Evolutionary conservation across 257 asterid species (phyloP).

Genomic region (Avicennia marina): DNA sequence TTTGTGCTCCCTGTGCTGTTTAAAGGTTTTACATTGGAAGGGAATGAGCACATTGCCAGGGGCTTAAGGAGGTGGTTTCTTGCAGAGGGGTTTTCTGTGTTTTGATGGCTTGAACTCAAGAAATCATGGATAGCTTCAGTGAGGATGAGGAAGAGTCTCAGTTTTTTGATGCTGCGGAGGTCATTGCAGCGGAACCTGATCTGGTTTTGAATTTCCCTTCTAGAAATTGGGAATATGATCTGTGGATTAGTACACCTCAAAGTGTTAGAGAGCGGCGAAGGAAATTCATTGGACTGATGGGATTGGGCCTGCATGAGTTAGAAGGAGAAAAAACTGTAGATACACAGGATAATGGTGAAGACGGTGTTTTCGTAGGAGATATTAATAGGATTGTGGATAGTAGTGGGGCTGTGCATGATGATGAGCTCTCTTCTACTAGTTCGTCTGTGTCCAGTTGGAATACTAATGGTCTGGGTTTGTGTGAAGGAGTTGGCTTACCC

Average conservation of each 20-base stretch:
- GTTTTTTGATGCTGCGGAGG: conserved; percentile 74
- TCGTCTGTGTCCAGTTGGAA: conserved; percentile 45
- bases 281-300: conserved; percentile 57
- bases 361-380: conserved; percentile 17
- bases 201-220: conserved; percentile 22
- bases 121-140: conserved; percentile 62
- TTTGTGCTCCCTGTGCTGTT: conserved; percentile 24
- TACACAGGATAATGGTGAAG: conserved; percentile 9
- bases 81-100: conserved; percentile 35
- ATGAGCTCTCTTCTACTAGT: conserved; percentile 36
- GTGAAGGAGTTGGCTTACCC: conserved; percentile 17
- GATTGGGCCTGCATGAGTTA: conserved; percentile 24
- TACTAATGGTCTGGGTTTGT: conserved; percentile 29
- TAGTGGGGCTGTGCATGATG: conserved; percentile 56
- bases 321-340: conserved; percentile 20
- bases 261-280: conserved; percentile 71
- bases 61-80: conserved; percentile 35
- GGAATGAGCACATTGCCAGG: conserved; percentile 52
- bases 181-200: conserved; percentile 35
- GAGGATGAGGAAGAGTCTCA: conserved; percentile 41
- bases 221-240: conserved; percentile 36
- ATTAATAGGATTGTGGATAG: conserved; percentile 41
- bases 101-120: conserved; percentile 62
- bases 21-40: conserved; percentile 47
- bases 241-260: conserved; percentile 62